Evolutionary conservation across 106 monocot genomes (phyloP).

Genomic region (Iris macrosiphon): DNA sequence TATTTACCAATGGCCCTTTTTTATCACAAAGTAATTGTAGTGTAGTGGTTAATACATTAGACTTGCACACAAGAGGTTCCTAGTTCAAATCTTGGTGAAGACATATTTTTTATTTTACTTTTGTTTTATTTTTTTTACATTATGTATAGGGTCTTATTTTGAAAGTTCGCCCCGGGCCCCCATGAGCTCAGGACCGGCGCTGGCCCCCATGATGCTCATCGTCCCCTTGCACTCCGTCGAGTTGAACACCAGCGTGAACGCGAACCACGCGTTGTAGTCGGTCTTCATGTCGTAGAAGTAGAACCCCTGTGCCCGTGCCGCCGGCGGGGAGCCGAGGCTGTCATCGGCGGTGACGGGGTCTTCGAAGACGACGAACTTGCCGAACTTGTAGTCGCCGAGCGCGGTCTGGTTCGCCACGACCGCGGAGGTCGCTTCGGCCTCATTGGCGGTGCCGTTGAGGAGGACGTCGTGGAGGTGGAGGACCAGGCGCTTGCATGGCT

Average conservation of each 20-base stretch:
- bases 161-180: conserved; percentile 10
- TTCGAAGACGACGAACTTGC: conserved; percentile 9
- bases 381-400: conserved; percentile 16
- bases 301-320: conserved; percentile 28
- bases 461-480: conserved; percentile 17
- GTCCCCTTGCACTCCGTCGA: conserved; percentile 17
- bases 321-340: conserved; percentile 6
- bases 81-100: no score
- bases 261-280: conserved; percentile 15
- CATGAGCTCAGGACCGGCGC: conserved; percentile 1
- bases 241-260: conserved; percentile 23
- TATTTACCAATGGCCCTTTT: no score
- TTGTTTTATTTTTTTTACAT: no score
- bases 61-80: no score
- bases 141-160: no score
- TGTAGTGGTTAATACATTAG: no score
- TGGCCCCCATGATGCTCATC: conserved; percentile 15
- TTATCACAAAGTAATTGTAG: no score
- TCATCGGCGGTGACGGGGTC: conserved; percentile 11
- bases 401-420: background rate
- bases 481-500: conserved; percentile 16
- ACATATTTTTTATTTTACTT: no score
- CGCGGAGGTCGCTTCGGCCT: conserved; percentile 7
- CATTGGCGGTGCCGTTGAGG: conserved; percentile 10
- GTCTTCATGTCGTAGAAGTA: conserved; percentile 31